These are phyloP conservation scores for Oryza meridionalis DNA, from an alignment of 176 grass and related monocot genomes.

Conservation along the genomic window DNA sequence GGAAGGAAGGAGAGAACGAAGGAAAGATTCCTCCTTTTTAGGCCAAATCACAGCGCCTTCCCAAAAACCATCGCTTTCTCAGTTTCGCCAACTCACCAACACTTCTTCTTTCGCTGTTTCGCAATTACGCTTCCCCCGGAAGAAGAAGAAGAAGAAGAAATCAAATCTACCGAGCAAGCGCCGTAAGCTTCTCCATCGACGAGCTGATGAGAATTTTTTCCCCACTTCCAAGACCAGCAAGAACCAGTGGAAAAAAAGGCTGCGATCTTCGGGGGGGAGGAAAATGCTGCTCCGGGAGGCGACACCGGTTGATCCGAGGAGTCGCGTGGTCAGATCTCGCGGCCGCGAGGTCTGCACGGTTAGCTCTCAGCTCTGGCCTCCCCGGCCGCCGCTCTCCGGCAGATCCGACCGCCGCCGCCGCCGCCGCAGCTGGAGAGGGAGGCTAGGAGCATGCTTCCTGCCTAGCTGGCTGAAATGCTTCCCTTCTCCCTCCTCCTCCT, in stretches of 20 bases:
- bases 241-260: not conserved
- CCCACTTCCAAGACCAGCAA: slow-evolving; percentile 1
- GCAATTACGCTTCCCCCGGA: slow-evolving; percentile 9
- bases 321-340: slow-evolving; percentile 45
- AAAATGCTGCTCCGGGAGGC: not conserved
- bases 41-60: slow-evolving; percentile 64
- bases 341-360: slow-evolving; percentile 1
- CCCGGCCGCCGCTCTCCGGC: slow-evolving; percentile 31
- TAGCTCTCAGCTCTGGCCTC: slow-evolving; percentile 4
- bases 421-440: slow-evolving; percentile 26
- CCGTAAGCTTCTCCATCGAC: not conserved
- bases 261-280: slow-evolving; percentile 23
- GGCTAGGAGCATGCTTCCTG: slow-evolving; percentile 35
- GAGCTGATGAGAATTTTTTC: not conserved
- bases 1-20: slow-evolving; percentile 30
- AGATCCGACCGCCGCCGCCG: slow-evolving; percentile 49
- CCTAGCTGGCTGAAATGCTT: not conserved
- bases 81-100: slow-evolving; percentile 34
- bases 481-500: not conserved
- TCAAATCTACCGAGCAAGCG: not conserved
- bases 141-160: not conserved
- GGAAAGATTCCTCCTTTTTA: slow-evolving; percentile 69
- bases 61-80: slow-evolving; percentile 55
- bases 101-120: slow-evolving; percentile 12
- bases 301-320: slow-evolving; percentile 28